These are phyloP conservation scores for Gymnopilus junonius DNA, from an alignment of 768 basidiomycete species.

Conservation along the genomic window DNA sequence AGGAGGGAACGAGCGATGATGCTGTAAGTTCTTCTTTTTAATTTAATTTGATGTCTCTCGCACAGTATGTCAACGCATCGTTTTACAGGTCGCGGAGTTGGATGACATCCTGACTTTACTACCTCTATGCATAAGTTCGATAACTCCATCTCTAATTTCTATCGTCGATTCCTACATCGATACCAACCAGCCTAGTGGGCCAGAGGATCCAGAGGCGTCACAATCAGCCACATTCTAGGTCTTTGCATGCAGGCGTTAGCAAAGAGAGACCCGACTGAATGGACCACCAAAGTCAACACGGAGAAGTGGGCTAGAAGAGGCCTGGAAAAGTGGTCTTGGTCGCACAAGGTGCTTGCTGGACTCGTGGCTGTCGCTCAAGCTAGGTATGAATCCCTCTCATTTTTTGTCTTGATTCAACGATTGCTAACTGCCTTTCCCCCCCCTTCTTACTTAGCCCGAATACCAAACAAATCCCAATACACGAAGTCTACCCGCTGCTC, in stretches of 20 bases:
- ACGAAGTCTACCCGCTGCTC: conserved; percentile 56
- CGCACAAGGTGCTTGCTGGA: conserved; percentile 57
- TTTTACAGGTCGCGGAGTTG: conserved; percentile 51
- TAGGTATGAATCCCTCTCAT: conserved; percentile 37
- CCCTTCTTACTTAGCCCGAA: conserved; percentile 28
- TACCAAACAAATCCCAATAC: conserved; percentile 39
- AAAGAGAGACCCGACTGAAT: conserved; percentile 44
- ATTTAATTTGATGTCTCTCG: background rate
- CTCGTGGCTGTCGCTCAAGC: conserved; percentile 51
- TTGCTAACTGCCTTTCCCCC: background rate
- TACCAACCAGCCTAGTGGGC: conserved; percentile 1
- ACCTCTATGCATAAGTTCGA: conserved; percentile 49
- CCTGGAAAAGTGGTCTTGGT: conserved; percentile 60
- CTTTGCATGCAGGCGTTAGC: conserved; percentile 60
- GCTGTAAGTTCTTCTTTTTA: conserved; percentile 36
- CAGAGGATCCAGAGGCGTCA: conserved; percentile 21
- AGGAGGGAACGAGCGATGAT: conserved; percentile 34
- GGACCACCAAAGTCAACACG: conserved; percentile 52
- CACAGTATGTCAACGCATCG: background rate
- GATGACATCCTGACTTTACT: conserved; percentile 59
- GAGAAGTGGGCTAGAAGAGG: conserved; percentile 49
- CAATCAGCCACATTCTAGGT: conserved; percentile 64
- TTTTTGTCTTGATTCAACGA: background rate
- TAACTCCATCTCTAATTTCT: conserved; percentile 44
- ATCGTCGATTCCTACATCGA: conserved; percentile 45